phyloP scores from a whole-genome alignment of 768 basidiomycete species.

The Tylopilus sp. region DNA sequence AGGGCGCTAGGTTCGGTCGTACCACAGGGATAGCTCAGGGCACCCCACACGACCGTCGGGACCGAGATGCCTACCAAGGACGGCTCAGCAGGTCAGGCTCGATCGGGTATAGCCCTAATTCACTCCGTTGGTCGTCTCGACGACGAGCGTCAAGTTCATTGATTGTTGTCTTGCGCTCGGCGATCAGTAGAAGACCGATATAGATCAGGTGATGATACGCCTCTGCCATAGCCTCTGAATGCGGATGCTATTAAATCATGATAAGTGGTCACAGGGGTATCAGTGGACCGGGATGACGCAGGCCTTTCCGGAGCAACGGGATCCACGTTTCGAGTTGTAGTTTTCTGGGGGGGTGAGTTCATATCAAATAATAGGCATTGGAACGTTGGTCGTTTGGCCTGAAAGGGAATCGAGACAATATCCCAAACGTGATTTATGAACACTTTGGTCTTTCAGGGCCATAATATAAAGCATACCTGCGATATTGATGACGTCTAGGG shows the following conservation, averaged over 20 bases:
- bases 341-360: slow-evolving; percentile 48
- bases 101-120: slow-evolving; percentile 10
- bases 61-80: slow-evolving; percentile 41
- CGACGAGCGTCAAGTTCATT: slow-evolving; percentile 24
- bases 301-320: slow-evolving; percentile 50
- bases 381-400: slow-evolving; percentile 49
- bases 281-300: slow-evolving; percentile 24
- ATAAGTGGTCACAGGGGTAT: slow-evolving; percentile 5
- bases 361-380: slow-evolving; percentile 52
- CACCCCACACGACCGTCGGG: neutral
- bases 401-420: slow-evolving; percentile 53
- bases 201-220: slow-evolving; percentile 47
- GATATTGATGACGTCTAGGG: slow-evolving; percentile 75
- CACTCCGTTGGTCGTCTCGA: slow-evolving; percentile 13
- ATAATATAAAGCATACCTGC: slow-evolving; percentile 44
- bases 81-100: slow-evolving; percentile 48
- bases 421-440: slow-evolving; percentile 45
- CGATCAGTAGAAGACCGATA: slow-evolving; percentile 53
- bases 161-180: slow-evolving; percentile 44
- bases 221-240: slow-evolving; percentile 40
- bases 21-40: slow-evolving; percentile 37
- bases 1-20: slow-evolving; percentile 50
- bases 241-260: slow-evolving; percentile 38
- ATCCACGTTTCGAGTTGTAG: slow-evolving; percentile 59
- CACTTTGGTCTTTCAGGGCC: neutral